phyloP scores from a whole-genome alignment of 2,329 filamentous ascomycete species.

The Diaporthe humulicola region DNA sequence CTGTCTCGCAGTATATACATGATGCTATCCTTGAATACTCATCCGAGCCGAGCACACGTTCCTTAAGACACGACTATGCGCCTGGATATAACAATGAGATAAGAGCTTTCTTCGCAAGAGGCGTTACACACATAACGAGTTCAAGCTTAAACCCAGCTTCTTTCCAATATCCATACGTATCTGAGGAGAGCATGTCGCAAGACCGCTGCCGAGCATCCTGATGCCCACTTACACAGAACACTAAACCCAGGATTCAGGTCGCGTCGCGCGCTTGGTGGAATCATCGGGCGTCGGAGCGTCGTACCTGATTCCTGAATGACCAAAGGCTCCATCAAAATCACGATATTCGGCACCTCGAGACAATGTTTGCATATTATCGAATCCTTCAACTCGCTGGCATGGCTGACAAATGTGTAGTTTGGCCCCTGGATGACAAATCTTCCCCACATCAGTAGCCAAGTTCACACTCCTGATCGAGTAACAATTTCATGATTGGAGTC shows the following conservation, averaged over 20 bases:
- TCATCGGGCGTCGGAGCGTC: not conserved
- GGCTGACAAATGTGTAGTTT: slow-evolving; percentile 22
- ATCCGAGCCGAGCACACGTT: not conserved
- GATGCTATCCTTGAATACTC: not conserved
- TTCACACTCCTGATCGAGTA: not conserved
- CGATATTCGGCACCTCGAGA: not conserved
- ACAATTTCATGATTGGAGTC: not conserved
- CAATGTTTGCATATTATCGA: not conserved
- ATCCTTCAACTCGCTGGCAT: slow-evolving; percentile 3
- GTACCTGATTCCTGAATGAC: not conserved
- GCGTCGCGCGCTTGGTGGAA: not conserved
- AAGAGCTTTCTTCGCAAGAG: not conserved
- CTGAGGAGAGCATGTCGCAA: not conserved
- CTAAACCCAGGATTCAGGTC: not conserved
- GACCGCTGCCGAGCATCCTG: not conserved
- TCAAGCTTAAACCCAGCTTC: not conserved
- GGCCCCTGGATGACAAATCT: slow-evolving; percentile 20
- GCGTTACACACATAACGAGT: not conserved
- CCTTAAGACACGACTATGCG: not conserved
- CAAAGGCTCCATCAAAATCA: not conserved
- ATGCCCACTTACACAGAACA: not conserved
- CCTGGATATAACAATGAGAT: not conserved
- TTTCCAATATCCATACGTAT: not conserved
- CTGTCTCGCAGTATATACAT: not conserved
- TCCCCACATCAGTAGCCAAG: not conserved